Conservation (phyloP, 2,329 filamentous ascomycete species). For the Alternaria infectoria region DNA sequence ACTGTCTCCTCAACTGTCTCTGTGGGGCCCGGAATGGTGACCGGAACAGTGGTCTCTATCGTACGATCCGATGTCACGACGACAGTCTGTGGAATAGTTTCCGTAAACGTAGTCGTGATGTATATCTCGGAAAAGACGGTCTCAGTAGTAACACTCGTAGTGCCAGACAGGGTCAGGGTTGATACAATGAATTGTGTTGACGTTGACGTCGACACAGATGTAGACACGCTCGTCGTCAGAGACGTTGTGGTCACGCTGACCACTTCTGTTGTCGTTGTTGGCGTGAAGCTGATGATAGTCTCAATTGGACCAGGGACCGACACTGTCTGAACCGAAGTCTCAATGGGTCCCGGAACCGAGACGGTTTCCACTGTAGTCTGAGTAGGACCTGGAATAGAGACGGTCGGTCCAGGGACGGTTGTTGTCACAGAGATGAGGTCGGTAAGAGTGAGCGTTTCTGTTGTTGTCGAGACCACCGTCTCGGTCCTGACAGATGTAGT, state of each 20-base stretch:
- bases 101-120: conserved; percentile 4
- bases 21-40: conserved; percentile 9
- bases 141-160: not conserved
- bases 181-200: conserved; percentile 3
- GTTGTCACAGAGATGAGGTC: conserved; percentile 7
- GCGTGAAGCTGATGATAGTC: conserved; percentile 3
- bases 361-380: conserved; percentile 7
- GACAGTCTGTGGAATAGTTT: conserved; percentile 13
- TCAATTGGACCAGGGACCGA: conserved; percentile 1
- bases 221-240: conserved; percentile 5
- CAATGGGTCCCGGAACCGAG: conserved; percentile 16
- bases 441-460: conserved; percentile 10
- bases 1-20: conserved; percentile 16
- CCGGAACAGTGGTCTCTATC: conserved; percentile 1
- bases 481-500: conserved; percentile 15
- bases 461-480: conserved; percentile 18
- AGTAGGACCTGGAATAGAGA: conserved; percentile 23
- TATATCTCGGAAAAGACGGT: conserved; percentile 1
- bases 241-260: conserved; percentile 6
- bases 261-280: conserved; percentile 6
- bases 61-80: conserved; percentile 7
- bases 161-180: conserved; percentile 4
- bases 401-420: conserved; percentile 4
- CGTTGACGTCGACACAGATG: conserved; percentile 7
- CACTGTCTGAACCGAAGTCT: conserved; percentile 3